phyloP scores from a whole-genome alignment of 768 basidiomycete genomes.

The Psilocybe azurescens region DNA sequence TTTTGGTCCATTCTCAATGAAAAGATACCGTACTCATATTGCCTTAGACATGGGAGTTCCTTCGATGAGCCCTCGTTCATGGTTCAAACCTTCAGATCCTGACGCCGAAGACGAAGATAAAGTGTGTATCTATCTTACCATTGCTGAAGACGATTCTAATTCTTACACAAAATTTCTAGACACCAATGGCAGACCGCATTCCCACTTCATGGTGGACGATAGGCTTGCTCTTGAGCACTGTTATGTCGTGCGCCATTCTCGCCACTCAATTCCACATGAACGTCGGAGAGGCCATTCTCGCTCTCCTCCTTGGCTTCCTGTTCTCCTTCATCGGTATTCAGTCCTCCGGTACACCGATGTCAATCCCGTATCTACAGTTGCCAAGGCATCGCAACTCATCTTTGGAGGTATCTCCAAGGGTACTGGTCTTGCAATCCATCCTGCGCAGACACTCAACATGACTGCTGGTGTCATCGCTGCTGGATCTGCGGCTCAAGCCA shows the following conservation, averaged over 20 bases:
- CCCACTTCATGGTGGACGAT: slow-evolving; percentile 59
- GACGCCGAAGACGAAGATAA: slow-evolving; percentile 53
- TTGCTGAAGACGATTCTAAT: background rate
- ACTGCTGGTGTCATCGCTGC: slow-evolving; percentile 58
- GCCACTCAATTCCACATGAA: slow-evolving; percentile 60
- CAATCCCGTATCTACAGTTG: slow-evolving; percentile 65
- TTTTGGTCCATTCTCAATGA: background rate
- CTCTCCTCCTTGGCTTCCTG: slow-evolving; percentile 63
- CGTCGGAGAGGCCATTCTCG: slow-evolving; percentile 60
- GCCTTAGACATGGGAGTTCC: slow-evolving; percentile 22
- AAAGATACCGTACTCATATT: slow-evolving; percentile 1
- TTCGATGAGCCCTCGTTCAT: slow-evolving; percentile 31
- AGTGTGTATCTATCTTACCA: slow-evolving; percentile 13
- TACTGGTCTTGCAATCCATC: slow-evolving; percentile 32
- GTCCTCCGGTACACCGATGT: slow-evolving; percentile 61
- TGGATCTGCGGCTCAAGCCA: slow-evolving; percentile 59
- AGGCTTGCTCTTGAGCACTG: slow-evolving; percentile 51
- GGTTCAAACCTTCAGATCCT: slow-evolving; percentile 35
- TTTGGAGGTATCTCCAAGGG: slow-evolving; percentile 67
- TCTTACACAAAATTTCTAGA: slow-evolving; percentile 18
- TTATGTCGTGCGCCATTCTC: slow-evolving; percentile 58
- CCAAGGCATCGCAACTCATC: slow-evolving; percentile 67
- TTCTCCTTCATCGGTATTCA: slow-evolving; percentile 75
- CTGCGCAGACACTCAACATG: slow-evolving; percentile 54
- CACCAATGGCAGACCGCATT: slow-evolving; percentile 58